phyloP scores from a whole-genome alignment of 495 filamentous ascomycete species.

The Xeromyces bisporus region DNA sequence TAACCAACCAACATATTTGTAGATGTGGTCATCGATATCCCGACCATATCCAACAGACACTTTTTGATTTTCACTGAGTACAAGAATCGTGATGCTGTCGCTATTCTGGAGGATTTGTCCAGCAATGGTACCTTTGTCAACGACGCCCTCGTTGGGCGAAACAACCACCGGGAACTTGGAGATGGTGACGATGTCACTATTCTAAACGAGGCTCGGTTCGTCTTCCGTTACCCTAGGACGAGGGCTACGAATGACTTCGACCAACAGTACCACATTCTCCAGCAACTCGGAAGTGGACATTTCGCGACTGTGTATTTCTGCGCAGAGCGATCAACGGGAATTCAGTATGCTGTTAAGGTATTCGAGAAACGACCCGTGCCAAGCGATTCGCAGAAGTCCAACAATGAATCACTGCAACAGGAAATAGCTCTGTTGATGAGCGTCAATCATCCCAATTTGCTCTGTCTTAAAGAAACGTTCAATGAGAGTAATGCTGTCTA shows the following conservation, averaged over 20 bases:
- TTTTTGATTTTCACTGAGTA: constrained; percentile 82
- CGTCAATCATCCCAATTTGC: constrained; percentile 85
- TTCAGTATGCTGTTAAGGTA: constrained; percentile 79
- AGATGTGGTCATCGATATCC: constrained; percentile 68
- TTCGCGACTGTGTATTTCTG: constrained; percentile 92
- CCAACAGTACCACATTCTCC: constrained; percentile 69
- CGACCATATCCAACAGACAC: constrained; percentile 89
- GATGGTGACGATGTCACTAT: constrained; percentile 84
- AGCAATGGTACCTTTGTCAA: constrained; percentile 96
- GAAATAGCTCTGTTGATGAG: constrained; percentile 94
- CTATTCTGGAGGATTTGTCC: constrained; percentile 81
- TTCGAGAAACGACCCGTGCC: constrained; percentile 71
- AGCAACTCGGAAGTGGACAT: constrained; percentile 88
- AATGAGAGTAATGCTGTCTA: constrained; percentile 85
- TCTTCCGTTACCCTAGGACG: constrained; percentile 75
- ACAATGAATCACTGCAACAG: constrained; percentile 73
- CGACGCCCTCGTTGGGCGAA: constrained; percentile 76
- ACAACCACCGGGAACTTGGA: constrained; percentile 72
- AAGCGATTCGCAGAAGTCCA: constrained; percentile 65
- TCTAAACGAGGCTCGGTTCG: constrained; percentile 62
- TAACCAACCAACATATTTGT: constrained; percentile 7
- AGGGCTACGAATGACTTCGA: constrained; percentile 60
- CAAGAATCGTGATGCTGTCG: constrained; percentile 58
- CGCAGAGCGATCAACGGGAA: constrained; percentile 66
- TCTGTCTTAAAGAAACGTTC: constrained; percentile 91